Evolutionary conservation across 257 asterid species (phyloP), one percentile per base, ranked within the genome.

Genomic region (Ilex aquifolium): DNA sequence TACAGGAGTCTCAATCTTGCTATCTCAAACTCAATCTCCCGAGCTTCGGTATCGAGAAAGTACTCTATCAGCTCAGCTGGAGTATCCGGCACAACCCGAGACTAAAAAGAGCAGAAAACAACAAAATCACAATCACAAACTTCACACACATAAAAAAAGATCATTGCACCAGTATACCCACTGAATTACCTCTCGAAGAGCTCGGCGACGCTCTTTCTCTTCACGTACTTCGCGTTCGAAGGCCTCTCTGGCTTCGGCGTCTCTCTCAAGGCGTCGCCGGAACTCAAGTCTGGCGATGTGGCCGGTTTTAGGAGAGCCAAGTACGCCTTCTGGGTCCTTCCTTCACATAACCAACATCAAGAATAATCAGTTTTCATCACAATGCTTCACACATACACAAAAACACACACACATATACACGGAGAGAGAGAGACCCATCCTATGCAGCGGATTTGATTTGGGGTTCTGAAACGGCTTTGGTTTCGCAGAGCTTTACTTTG

Each of bases 41-140:
- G 98, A 42, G 98, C 95, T 78, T 91, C 98, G 13, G 96, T 91
- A 69, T 91, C 96, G 13, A 91, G 92, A 69, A 91, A 83, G 70
- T 76, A 88, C 88, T 91, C 98, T 2, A 91, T 90, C 73, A 91
- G 74, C 66, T 57, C 76, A 29, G 70, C 95, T 13, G 67, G 66
- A 61, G 76, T 69, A 62, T 80, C 88, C 27, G 98, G 98, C 63
- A 83, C 70, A 66, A 67, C 84, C 64, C 98, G 87, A 68, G 95
- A 74, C 98, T 91, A 65, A 69, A 50, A 53, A 32, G 57, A 9
- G 44, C 68, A 57, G 44, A 44, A 2, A 46, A 14, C 15, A 57
- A 0, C 44, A 44, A 6, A 14, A 30, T 32, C 17, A 10, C 13
- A 6, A 16, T 39, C 32, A 31, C 32, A 32, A n/a, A 48, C 30